Evolutionary conservation across 495 filamentous ascomycete genomes (phyloP).

Genomic region (Hyaloscypha hepaticicola): DNA sequence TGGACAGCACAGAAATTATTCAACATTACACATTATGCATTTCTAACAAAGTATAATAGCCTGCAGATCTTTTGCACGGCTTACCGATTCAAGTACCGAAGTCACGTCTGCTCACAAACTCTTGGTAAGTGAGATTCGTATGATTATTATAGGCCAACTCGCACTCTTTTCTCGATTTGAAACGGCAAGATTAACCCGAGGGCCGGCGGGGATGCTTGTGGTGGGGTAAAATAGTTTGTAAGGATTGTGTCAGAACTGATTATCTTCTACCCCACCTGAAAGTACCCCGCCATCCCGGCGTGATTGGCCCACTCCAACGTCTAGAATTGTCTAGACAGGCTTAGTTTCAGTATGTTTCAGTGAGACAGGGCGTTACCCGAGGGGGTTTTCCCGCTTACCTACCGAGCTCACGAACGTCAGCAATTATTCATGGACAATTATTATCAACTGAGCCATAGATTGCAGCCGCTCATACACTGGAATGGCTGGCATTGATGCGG

Average conservation of each 20-base stretch:
- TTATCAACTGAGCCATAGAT: not conserved
- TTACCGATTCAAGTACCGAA: not conserved
- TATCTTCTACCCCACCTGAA: not conserved
- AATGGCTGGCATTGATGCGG: not conserved
- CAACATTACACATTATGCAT: too few relatives aligned
- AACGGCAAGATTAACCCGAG: not conserved
- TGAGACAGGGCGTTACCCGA: not conserved
- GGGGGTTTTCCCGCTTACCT: slow-evolving; percentile 3
- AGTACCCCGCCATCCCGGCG: not conserved
- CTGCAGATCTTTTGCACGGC: too few relatives aligned
- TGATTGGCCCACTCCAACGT: not conserved
- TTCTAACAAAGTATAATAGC: too few relatives aligned
- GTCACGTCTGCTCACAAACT: not conserved
- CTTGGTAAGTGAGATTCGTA: not conserved
- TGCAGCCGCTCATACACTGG: not conserved
- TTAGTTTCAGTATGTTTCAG: not conserved
- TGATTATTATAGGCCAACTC: not conserved
- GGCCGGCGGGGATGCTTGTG: not conserved
- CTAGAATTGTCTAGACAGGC: not conserved
- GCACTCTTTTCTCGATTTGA: not conserved
- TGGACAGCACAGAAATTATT: too few relatives aligned
- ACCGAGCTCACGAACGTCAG: not conserved
- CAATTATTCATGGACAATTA: not conserved
- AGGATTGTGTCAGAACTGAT: not conserved
- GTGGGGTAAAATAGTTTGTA: not conserved